phyloP scores from a whole-genome alignment of 2,329 filamentous ascomycete genomes.

The Raffaelea arxii region DNA sequence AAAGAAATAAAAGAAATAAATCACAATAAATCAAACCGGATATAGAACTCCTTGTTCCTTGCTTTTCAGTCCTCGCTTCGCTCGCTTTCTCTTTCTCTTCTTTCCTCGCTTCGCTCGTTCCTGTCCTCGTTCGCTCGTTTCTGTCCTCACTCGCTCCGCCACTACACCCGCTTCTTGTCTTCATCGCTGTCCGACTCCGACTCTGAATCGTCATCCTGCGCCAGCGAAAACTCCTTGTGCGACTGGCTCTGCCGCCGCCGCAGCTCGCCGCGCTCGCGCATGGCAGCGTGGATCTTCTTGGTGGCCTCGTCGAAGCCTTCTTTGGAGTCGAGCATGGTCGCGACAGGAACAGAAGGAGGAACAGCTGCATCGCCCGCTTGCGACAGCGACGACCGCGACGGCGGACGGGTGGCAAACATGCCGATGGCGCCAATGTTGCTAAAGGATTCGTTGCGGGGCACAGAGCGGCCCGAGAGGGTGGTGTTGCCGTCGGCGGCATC shows the following conservation, averaged over 20 bases:
- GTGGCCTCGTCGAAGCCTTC: constrained; percentile 75
- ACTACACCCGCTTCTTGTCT: constrained; percentile 8
- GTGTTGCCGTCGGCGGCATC: constrained; percentile 35
- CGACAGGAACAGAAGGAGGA: too few species aligned
- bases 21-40: background rate
- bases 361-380: constrained; percentile 52
- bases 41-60: too few species aligned
- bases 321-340: constrained; percentile 57
- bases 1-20: background rate
- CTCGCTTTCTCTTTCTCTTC: background rate
- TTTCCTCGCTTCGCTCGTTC: background rate
- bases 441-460: constrained; percentile 87
- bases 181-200: constrained; percentile 9
- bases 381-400: constrained; percentile 71
- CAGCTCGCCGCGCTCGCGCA: constrained; percentile 64
- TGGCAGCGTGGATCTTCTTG: constrained; percentile 73
- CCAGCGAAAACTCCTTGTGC: constrained; percentile 10
- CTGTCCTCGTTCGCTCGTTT: background rate
- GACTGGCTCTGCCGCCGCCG: constrained; percentile 42
- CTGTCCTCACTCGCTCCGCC: background rate
- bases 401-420: constrained; percentile 81
- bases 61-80: background rate
- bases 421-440: constrained; percentile 78
- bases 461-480: constrained; percentile 41
- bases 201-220: constrained; percentile 10